These are phyloP conservation scores for Aurinia saxatilis DNA, from an alignment of 345 rosid species.

Conservation along the genomic window DNA sequence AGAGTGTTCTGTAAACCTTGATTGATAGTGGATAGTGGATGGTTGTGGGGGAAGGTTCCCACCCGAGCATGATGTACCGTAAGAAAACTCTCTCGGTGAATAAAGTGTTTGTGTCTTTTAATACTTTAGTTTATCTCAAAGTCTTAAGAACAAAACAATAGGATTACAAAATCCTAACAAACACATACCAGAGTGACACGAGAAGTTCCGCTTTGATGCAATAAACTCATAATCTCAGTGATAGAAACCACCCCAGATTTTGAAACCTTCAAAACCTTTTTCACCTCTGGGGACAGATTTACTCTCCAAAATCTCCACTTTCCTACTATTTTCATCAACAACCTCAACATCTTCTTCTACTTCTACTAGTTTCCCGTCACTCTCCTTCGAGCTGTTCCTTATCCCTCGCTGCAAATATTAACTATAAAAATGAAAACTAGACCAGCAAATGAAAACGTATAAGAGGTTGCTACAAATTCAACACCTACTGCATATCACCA, in stretches of 20 bases:
- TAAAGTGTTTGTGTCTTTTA: no score
- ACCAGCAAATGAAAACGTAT: conserved; percentile 41
- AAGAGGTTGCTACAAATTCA: conserved; percentile 5
- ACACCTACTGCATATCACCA: not conserved
- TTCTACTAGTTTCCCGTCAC: conserved; percentile 13
- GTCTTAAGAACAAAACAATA: no score
- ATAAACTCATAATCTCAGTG: conserved; percentile 57
- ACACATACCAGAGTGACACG: conserved; percentile 43
- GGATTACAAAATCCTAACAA: no score
- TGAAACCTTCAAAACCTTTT: conserved; percentile 29
- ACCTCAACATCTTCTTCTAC: no score
- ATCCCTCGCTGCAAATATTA: not conserved
- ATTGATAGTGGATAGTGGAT: no score
- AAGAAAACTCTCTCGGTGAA: no score
- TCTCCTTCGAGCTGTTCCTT: conserved; percentile 12
- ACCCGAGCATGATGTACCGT: no score
- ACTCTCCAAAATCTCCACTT: conserved; percentile 25
- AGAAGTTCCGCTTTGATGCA: conserved; percentile 46
- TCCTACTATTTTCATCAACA: conserved; percentile 13
- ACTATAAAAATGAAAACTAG: conserved; percentile 30
- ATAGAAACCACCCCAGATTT: conserved; percentile 43
- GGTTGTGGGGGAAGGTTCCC: no score
- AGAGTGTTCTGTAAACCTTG: no score
- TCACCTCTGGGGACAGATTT: conserved; percentile 27
- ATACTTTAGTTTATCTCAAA: no score